Base-by-base conservation (phyloP, 2,329 filamentous ascomycete genomes). In the Colletotrichum neosansevieriae region DNA sequence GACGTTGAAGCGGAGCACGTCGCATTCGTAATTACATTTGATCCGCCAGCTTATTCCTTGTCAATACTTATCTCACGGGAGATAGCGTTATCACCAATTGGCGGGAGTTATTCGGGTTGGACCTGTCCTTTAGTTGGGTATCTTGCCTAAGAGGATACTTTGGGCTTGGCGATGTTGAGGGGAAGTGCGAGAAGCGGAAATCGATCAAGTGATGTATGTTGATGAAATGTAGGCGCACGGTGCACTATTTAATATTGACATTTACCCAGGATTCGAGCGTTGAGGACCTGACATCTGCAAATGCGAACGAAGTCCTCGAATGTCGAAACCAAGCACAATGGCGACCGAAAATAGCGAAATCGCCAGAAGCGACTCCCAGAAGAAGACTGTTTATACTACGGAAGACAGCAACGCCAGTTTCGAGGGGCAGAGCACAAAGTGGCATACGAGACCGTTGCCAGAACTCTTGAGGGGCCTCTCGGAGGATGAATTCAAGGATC, bases 401-500 rank as follows among this genome's bases (percentile, higher is more conserved):
- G n/a, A 36, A 2, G 51, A 58, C 19, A 42, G 17, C 61, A 54
- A 38, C 12, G 13, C 65, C 4, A 59, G 53, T 56, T 21, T 15
- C 24, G 61, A 65, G 4, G 61, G 24, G 1, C 47, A 58, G 0
- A 17, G 12, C 5, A 56, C 47, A 21, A 24, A 40, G n/a, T 49
- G 42, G 40, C 13, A 15, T 13, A 12, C 24, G 3, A 58, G 17
- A 1, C 29, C 24, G 1, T 9, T 65, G 32, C 65, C 65, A 6
- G 40, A 59, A 9, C 47, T 68, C 3, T 24, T 68, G 1, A 50
- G 21, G 13, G 12, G 29, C 42, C 24, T 73, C 15, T 71, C 73
- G 0, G 19, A 60, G 11, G 74, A 72, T 1, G 72, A 76, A 58
- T 67, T 73, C 19, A 40, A 47, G 17, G 54, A 9, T 10, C 80